Evolutionary conservation across 1,139 yeast genomes (phyloP), one percentile per base, ranked within the genome.

Genomic region (Suhomyces chickasaworum): DNA sequence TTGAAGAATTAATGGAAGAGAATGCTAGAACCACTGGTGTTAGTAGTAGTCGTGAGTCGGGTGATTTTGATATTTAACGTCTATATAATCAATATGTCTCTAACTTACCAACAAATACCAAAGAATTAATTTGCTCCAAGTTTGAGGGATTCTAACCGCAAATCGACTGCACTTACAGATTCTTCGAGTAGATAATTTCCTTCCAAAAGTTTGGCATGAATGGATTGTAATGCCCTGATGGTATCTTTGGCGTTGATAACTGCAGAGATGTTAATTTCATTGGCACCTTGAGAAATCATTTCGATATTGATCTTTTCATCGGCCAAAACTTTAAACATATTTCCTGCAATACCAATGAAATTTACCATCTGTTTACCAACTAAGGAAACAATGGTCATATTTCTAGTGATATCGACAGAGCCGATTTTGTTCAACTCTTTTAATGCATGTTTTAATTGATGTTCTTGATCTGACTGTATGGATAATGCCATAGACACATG

Each of bases 281-380:
- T 91, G 29, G 99, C 97, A 56, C 99, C 99, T 75, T 93, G 99
- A 47, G 91, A 83, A 62, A 93, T 93, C 99, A 93, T 93, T 67
- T 93, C 99, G 58, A 93, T 90, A 69, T 93, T 93, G 60, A 93
- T 87, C 46, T 81, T 81, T 58, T 93, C 96, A 61, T 89, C 95
- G 4, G 98, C 98, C 58, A 93, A 74, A 2, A 95, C 89, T 55
- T 91, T 85, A 70, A 93, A 93, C 97, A 93, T 93, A 55, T 89
- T 86, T 37, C 98, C 97, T 0, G 99, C 99, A 61, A 90, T 91
- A 63, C 99, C 99, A 53, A 93, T 88, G 63, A 87, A 81, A 63
- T 90, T 96, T 60, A 90, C 93, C 99, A 93, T 93, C 65, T 93
- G 96, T 60, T 89, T 90, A 36, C 99, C 99, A 39, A 93, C 98